Evolutionary conservation across 129 eudicot genomes (phyloP), one percentile per base, ranked within the genome.

Genomic region (Artemisia argyi): DNA sequence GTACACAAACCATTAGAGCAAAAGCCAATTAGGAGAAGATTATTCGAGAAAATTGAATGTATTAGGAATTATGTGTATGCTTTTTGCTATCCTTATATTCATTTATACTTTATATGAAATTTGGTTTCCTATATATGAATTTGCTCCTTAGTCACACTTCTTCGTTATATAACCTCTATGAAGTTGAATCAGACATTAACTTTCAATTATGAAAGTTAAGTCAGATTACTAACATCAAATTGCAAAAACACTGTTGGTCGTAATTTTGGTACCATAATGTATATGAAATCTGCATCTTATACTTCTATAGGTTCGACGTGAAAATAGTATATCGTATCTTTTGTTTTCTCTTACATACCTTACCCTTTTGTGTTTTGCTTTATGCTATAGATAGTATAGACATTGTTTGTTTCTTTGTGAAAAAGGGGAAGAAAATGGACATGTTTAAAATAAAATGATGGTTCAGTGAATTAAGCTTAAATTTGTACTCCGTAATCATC

Each of bases 401-500:
- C 9, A 39, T 39, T 39, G 46, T 39, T 1, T 39, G 46, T 6
- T 39, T 28, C 1, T 28, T 0, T 39, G 46, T 6, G 46, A 39
- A 39, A 32, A 39, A 39, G 46, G 46, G 46, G 46, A 39, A 2
- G 46, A 39, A 39, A 39, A 39, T 39, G 9, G 10, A 39, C 46
- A 39, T 7, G 44, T 39, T 39, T 39, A 39, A 35, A 5, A 35
- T 35, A 35, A 35, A 35, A n/a, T 35, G 44, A 35, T 35, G 9
- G 44, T 35, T 5, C 6, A 39, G 46, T 39, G 46, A 39, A 5
- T 7, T 39, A 39, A 39, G 46, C 46, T 39, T 39, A 39, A 39
- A 39, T 39, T 39, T 39, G 46, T 39, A 39, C 46, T 39, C 46
- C 2, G 9, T 39, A 39, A 63, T 28, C 61, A 86, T 65, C 7